Evolutionary conservation across 495 filamentous ascomycete genomes (phyloP), one percentile per base, ranked within the genome.

Genomic region (Chlorociboria aeruginascens): DNA sequence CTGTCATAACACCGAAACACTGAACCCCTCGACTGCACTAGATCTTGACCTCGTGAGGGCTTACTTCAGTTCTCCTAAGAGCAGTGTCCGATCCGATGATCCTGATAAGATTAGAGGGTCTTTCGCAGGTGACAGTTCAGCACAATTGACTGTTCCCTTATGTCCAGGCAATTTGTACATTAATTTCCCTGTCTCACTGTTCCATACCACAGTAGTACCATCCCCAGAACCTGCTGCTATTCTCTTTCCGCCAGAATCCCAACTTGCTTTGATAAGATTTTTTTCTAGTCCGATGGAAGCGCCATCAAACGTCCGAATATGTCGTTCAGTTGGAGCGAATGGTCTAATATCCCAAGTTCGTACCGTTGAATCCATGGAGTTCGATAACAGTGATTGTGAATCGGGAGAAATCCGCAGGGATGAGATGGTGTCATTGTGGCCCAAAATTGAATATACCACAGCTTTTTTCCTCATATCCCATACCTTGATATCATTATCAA

Each of bases 331-430:
- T 0, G 92, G 87, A 2, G 93, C 90, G 61, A 96, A 99, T 3
- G 93, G 89, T 49, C 89, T 75, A 36, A 99, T 85, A 62, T 99
- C 89, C 93, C 92, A 99, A 17, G 89, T 95, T 49, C 86, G 76
- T 11, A 89, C 92, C 0, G 90, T 92, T 10, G 82, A 87, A 60
- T 99, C 92, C 66, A 95, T 88, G 3, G 87, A 85, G 56, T 94
- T 89, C 11, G 92, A 97, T 3, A 97, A 70, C 20, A 99, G 72
- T 10, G 83, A 79, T 58, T 95, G 88, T 6, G 86, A 85, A 57
- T 97, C 93, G 0, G 92, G 92, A 3, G 93, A 97, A 25, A 96
- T 74, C 39, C 81, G 68, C 16, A 99, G 73, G 29, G 89, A 92
- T 3, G 90, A 94, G 49, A 99, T 71, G 1, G 89, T 97, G 57